Evolutionary conservation across 495 filamentous ascomycete genomes (phyloP), one percentile per base, ranked within the genome.

Genomic region (Echria macrotheca): DNA sequence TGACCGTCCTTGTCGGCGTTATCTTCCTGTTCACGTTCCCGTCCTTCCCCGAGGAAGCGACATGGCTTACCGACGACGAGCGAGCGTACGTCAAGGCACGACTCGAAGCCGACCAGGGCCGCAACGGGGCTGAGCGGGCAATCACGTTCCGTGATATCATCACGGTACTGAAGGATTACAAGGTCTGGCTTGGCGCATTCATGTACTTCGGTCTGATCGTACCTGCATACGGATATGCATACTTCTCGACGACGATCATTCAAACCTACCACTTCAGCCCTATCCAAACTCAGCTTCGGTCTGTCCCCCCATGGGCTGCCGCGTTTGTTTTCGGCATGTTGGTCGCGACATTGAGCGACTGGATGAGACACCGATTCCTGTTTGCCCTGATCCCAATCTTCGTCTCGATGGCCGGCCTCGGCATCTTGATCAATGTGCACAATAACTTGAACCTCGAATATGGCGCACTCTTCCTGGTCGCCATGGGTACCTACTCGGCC

Each of bases 141-240:
- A 80, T 88, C 52, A 84, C 75, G 2, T 55, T 71, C 50, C 68
- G 68, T 14, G 89, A 94, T 50, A 75, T 94, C 14, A 36, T 79
- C 14, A 68, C 60, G 18, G 85, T 91, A 21, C 83, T 96, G 73
- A 89, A 82, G 63, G 81, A 93, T 56, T 82, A 74, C 76, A 71
- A 79, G 65, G 69, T 80, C 35, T 83, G 75, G 57, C 59, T 94
- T 26, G 91, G 86, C 47, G 89, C 83, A 2, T 77, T 96, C 59
- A 91, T 94, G 88, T 95, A 95, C 66, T 87, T 90, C 33, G 86
- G 85, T 5, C 70, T 96, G 24, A 85, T 96, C 52, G 89, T 95
- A 1, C 86, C 93, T 0, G 89, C 87, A 25, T 96, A 96, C 57
- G 76, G 79, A 64, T 75, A 73, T 60, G 74, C 61, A 39, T 75